Evolutionary conservation across 1,284 basidiomycete genomes (phyloP).

Genomic region (Xerocomus cyaneibrunnescens): DNA sequence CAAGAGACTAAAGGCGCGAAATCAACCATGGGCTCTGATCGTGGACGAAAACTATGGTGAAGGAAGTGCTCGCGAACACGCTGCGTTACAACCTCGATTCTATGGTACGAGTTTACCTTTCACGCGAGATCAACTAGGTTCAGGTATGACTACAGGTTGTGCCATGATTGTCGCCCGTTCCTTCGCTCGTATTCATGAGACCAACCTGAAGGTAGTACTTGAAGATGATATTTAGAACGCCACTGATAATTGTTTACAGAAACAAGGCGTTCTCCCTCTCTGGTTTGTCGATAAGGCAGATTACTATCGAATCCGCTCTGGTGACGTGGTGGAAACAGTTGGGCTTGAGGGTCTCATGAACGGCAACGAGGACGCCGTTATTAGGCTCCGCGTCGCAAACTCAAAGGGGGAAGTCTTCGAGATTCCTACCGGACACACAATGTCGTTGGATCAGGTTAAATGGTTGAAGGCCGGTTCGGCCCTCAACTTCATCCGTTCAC

Average conservation of each 20-base stretch:
- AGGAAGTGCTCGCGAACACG: conserved; percentile 97
- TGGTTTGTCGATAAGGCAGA: conserved; percentile 89
- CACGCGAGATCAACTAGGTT: background rate
- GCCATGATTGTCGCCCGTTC: conserved; percentile 85
- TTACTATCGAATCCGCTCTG: conserved; percentile 79
- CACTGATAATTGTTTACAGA: conserved; percentile 47
- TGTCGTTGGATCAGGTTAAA: conserved; percentile 85
- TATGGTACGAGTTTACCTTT: conserved; percentile 57
- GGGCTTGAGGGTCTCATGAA: conserved; percentile 49
- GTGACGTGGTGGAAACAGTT: conserved; percentile 50
- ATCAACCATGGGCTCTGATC: conserved; percentile 91
- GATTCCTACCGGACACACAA: conserved; percentile 80
- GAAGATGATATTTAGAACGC: background rate
- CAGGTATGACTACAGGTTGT: conserved; percentile 54
- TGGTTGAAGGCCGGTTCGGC: conserved; percentile 89
- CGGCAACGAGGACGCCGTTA: conserved; percentile 48
- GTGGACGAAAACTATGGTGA: conserved; percentile 99
- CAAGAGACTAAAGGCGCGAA: conserved; percentile 79
- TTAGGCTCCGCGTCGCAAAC: conserved; percentile 73
- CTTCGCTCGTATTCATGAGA: conserved; percentile 98
- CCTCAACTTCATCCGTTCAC: conserved; percentile 77
- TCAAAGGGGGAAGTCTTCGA: conserved; percentile 62
- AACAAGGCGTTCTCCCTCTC: conserved; percentile 92
- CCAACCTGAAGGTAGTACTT: conserved; percentile 81
- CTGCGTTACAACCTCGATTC: conserved; percentile 94